Evolutionary conservation across 192 early-diverging fungal genomes (phyloP).

Genomic region (Chytriomyces sp.): DNA sequence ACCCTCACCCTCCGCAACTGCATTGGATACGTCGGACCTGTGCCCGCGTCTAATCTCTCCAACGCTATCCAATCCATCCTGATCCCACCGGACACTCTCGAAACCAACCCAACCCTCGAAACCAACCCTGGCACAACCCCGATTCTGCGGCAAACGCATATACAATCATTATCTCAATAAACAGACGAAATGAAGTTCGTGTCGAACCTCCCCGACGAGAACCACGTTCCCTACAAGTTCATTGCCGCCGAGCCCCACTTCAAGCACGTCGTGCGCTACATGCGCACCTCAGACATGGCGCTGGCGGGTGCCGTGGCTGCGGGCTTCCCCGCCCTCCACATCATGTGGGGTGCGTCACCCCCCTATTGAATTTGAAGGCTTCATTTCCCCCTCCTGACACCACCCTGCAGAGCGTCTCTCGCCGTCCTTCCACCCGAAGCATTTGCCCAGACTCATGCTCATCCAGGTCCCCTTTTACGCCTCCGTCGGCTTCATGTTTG

Average conservation of each 20-base stretch:
- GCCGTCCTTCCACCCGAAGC: slow-evolving; percentile 49
- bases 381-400: background rate
- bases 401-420: slow-evolving; percentile 43
- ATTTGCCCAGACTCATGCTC: slow-evolving; percentile 47
- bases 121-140: too few relatives aligned
- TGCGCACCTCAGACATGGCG: slow-evolving; percentile 79
- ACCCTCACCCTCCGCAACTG: too few relatives aligned
- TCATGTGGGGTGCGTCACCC: slow-evolving; percentile 53
- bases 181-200: slow-evolving; percentile 44
- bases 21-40: too few relatives aligned
- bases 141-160: too few relatives aligned
- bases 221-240: slow-evolving; percentile 67
- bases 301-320: slow-evolving; percentile 63
- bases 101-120: too few relatives aligned
- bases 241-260: slow-evolving; percentile 94
- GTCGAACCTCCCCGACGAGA: slow-evolving; percentile 49
- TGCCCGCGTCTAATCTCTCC: too few relatives aligned
- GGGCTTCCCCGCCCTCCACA: slow-evolving; percentile 73
- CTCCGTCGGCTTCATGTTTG: slow-evolving; percentile 76
- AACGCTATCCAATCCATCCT: too few relatives aligned
- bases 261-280: slow-evolving; percentile 84
- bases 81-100: too few relatives aligned
- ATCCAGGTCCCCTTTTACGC: slow-evolving; percentile 59
- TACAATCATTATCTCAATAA: too few relatives aligned
- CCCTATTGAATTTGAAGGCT: background rate